Percentiles rank a stretch among this genome's conserved stretches.
phyloP scores from a whole-genome alignment of 352 stramenopile species.

The Peronospora tabacina region DNA sequence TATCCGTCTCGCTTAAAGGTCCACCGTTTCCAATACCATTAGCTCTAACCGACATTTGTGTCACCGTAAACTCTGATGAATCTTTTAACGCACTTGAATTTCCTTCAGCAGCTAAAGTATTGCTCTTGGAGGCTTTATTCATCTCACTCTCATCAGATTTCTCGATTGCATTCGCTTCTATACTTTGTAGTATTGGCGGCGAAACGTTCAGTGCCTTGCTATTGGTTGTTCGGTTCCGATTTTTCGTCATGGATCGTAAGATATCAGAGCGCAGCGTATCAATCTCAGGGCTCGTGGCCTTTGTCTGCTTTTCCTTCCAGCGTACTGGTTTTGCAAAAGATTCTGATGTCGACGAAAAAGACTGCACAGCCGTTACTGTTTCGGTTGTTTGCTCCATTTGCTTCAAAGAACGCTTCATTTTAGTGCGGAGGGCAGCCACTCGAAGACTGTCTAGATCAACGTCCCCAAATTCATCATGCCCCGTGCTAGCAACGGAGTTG shows the following conservation, averaged over 20 bases:
- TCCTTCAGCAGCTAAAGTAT: not conserved
- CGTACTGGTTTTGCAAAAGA: constrained; percentile 1
- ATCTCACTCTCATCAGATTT: not conserved
- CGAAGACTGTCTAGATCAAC: constrained; percentile 67
- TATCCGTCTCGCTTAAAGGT: constrained; percentile 4
- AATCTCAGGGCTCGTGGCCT: constrained; percentile 23
- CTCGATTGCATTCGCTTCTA: not conserved
- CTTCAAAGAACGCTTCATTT: constrained; percentile 37
- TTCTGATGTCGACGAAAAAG: constrained; percentile 3
- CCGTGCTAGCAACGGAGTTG: constrained; percentile 2
- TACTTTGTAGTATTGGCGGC: not conserved
- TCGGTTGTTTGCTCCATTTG: constrained; percentile 3
- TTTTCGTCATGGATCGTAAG: constrained; percentile 39
- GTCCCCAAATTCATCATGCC: constrained; percentile 15
- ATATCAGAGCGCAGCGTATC: constrained; percentile 42
- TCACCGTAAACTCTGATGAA: not conserved
- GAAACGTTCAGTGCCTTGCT: constrained; percentile 3
- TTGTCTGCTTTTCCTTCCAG: constrained; percentile 3
- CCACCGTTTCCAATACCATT: not conserved
- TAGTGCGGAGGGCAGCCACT: constrained; percentile 53
- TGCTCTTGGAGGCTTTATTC: not conserved
- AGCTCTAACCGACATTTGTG: not conserved
- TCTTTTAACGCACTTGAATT: not conserved
- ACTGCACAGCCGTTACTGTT: not conserved
- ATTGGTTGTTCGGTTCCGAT: constrained; percentile 18